Conservation (phyloP, 73 alveolate genomes). For the Paramecium primaurelia region DNA sequence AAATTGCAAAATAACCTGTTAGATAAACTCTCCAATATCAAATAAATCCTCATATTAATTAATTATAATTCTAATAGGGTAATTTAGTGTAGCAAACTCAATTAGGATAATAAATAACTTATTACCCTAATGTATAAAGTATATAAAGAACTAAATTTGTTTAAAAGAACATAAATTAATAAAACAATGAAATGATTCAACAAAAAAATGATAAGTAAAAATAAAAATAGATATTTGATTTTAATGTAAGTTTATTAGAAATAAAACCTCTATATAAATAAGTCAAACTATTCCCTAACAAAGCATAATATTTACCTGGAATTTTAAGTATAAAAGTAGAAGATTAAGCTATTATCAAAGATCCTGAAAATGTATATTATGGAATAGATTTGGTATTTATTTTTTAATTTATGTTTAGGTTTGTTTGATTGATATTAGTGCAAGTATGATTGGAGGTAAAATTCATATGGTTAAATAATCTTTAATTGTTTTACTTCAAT, state of each 20-base stretch:
- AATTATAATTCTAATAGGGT: too few species aligned
- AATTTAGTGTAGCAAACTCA: too few species aligned
- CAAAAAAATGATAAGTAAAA: background rate
- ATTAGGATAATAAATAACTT: too few species aligned
- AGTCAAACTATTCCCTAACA: background rate
- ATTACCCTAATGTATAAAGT: too few species aligned
- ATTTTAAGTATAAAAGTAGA: background rate
- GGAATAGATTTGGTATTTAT: constrained; percentile 69
- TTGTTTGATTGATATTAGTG: constrained; percentile 55
- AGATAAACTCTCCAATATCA: too few species aligned
- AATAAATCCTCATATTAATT: too few species aligned
- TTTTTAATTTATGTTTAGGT: background rate
- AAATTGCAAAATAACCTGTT: too few species aligned
- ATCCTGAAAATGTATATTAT: background rate
- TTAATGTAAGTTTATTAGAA: background rate
- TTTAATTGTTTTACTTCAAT: constrained; percentile 46
- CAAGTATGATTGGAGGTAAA: constrained; percentile 70
- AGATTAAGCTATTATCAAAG: background rate
- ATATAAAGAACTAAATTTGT: too few species aligned
- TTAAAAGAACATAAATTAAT: too few species aligned
- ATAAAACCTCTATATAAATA: background rate
- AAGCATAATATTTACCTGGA: background rate
- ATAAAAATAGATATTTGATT: background rate
- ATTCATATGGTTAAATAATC: constrained; percentile 61
- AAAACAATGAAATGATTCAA: background rate